phyloP scores from a whole-genome alignment of 495 filamentous ascomycete genomes.

The Penicillium ochrochloron region DNA sequence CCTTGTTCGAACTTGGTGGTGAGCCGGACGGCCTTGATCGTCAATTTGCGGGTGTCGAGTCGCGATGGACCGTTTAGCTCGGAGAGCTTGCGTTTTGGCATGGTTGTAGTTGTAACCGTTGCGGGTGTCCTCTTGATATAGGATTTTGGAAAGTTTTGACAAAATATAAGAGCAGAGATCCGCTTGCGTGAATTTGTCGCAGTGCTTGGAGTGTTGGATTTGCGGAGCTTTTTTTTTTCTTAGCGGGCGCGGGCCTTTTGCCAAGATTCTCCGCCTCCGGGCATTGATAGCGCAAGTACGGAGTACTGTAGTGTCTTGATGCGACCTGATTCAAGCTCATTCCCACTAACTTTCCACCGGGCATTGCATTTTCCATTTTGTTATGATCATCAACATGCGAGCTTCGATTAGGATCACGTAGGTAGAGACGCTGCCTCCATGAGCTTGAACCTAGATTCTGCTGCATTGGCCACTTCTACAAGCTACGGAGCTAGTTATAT shows the following conservation, averaged over 20 bases:
- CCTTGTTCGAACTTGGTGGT: slow-evolving; percentile 61
- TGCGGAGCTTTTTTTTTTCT: slow-evolving; percentile 26
- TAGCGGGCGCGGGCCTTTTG: slow-evolving; percentile 29
- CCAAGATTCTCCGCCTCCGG: slow-evolving; percentile 30
- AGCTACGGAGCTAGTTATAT: slow-evolving; percentile 1
- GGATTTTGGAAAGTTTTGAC: neutral
- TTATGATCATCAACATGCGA: no score
- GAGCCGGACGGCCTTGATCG: slow-evolving; percentile 46
- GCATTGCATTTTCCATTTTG: no score
- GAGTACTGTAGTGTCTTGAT: neutral
- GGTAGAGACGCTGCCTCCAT: no score
- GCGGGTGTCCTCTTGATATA: neutral
- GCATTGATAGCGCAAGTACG: neutral
- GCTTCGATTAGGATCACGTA: no score
- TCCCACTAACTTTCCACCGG: neutral
- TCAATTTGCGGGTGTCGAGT: slow-evolving; percentile 32
- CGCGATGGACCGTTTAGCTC: slow-evolving; percentile 34
- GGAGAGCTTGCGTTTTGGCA: slow-evolving; percentile 55
- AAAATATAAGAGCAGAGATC: neutral
- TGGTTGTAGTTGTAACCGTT: slow-evolving; percentile 24
- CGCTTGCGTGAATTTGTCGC: neutral
- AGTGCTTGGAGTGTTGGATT: slow-evolving; percentile 4
- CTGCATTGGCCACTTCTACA: no score
- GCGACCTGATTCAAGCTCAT: neutral
- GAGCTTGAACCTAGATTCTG: no score